phyloP scores from a whole-genome alignment of 768 basidiomycete species.

The Boletus reticulatus region DNA sequence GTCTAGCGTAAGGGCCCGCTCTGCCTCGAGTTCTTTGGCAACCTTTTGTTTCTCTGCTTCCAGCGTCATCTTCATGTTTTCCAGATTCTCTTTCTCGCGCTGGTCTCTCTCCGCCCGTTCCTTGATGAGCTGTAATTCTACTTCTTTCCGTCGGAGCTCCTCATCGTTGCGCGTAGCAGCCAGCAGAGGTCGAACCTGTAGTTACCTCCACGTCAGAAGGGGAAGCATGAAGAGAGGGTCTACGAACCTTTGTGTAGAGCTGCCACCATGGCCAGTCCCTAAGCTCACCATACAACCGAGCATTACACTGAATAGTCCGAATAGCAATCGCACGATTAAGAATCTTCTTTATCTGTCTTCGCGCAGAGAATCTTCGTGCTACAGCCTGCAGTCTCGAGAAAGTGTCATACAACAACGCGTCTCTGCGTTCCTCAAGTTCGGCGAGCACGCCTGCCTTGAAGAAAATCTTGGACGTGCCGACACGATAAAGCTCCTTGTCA shows the following conservation, averaged over 20 bases:
- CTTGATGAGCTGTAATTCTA: constrained; percentile 74
- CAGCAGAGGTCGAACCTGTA: constrained; percentile 85
- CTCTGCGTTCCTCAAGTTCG: constrained; percentile 90
- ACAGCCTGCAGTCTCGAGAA: constrained; percentile 88
- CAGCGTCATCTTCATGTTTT: constrained; percentile 76
- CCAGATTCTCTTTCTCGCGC: constrained; percentile 73
- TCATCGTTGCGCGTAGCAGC: constrained; percentile 93
- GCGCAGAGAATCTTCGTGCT: constrained; percentile 80
- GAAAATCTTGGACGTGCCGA: constrained; percentile 97
- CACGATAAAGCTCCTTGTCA: constrained; percentile 79
- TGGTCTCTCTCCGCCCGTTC: constrained; percentile 88
- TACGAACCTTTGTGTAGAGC: constrained; percentile 81
- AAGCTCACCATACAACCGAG: constrained; percentile 84
- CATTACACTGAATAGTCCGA: constrained; percentile 91
- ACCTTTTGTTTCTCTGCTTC: constrained; percentile 83
- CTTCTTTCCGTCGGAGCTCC: constrained; percentile 83
- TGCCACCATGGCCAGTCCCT: constrained; percentile 99
- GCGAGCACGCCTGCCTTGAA: constrained; percentile 98
- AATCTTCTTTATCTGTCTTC: constrained; percentile 92
- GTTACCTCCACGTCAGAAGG: constrained; percentile 7
- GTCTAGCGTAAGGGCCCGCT: constrained; percentile 74
- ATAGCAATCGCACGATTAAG: constrained; percentile 90
- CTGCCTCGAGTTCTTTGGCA: constrained; percentile 78
- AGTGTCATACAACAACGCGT: constrained; percentile 82
- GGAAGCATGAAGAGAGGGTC: neutral